Percentiles rank a stretch among this genome's conserved stretches.
These are phyloP conservation scores for Cladophialophora chaetospira DNA, from an alignment of 2,329 filamentous ascomycete species.

Conservation along the genomic window DNA sequence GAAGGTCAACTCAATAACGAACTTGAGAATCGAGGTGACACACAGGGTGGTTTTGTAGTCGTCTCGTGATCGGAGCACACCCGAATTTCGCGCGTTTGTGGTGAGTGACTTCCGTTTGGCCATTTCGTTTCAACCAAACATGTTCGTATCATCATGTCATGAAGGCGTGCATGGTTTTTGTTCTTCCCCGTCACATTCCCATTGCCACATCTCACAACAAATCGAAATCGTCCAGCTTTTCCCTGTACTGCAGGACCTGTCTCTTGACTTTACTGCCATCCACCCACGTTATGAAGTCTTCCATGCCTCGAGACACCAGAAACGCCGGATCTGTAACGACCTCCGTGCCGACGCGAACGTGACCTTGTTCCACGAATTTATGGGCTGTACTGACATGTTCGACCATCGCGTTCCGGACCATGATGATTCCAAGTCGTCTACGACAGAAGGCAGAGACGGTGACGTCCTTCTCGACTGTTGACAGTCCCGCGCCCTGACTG, in stretches of 20 bases:
- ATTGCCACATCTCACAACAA: slow-evolving; percentile 59
- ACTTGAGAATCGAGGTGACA: too few species aligned
- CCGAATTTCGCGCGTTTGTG: too few species aligned
- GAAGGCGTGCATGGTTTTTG: neutral
- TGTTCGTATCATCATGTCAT: too few species aligned
- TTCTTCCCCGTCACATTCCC: neutral
- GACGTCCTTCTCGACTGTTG: slow-evolving; percentile 77
- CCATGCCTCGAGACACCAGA: slow-evolving; percentile 82
- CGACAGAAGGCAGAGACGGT: slow-evolving; percentile 89
- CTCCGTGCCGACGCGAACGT: slow-evolving; percentile 88
- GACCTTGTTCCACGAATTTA: slow-evolving; percentile 84
- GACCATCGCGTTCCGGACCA: slow-evolving; percentile 88
- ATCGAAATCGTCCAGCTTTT: slow-evolving; percentile 95
- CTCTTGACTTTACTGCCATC: slow-evolving; percentile 96
- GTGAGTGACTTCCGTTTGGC: too few species aligned
- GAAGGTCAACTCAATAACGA: too few species aligned
- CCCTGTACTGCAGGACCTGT: slow-evolving; percentile 91
- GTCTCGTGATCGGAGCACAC: too few species aligned
- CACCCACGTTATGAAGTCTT: slow-evolving; percentile 96
- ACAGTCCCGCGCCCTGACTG: slow-evolving; percentile 71
- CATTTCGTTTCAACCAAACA: too few species aligned
- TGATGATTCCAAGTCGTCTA: slow-evolving; percentile 80
- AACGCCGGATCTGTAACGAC: slow-evolving; percentile 88
- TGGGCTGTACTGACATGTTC: slow-evolving; percentile 78
- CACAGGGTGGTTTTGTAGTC: too few species aligned